Conservation (phyloP, 1,284 basidiomycete genomes). For the Butyriboletus appendiculatus region DNA sequence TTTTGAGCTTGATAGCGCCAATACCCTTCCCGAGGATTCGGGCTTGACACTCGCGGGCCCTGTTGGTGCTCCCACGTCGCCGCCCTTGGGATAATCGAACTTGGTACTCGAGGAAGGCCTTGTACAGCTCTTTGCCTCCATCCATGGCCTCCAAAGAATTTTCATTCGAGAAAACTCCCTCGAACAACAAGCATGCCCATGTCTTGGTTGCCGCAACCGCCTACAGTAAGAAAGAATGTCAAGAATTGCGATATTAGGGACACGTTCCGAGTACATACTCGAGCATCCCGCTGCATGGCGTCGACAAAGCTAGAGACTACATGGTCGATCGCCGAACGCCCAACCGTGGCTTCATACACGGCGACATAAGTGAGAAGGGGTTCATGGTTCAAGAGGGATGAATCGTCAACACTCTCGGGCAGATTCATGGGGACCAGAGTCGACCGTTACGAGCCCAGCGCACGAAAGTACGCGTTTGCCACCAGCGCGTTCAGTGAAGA, state of each 20-base stretch:
- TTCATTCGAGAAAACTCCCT: neutral
- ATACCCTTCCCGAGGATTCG: constrained; percentile 7
- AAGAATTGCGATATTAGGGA: neutral
- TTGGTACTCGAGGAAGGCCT: constrained; percentile 25
- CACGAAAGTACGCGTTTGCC: neutral
- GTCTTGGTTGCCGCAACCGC: constrained; percentile 10
- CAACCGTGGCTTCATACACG: neutral
- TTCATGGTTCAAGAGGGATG: constrained; percentile 24
- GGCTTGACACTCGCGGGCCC: neutral
- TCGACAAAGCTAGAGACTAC: constrained; percentile 10
- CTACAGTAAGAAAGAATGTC: constrained; percentile 9
- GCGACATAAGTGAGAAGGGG: constrained; percentile 15
- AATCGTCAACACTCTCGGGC: constrained; percentile 19
- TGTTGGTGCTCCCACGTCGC: neutral
- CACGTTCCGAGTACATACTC: constrained; percentile 16
- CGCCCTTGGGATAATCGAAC: neutral
- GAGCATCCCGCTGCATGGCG: constrained; percentile 12
- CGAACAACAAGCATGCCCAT: constrained; percentile 20
- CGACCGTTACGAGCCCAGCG: neutral
- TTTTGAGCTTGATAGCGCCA: constrained; percentile 4
- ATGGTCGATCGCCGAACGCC: neutral
- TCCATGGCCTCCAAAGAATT: constrained; percentile 13
- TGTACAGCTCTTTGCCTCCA: constrained; percentile 16
- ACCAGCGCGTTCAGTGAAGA: neutral
- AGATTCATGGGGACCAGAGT: constrained; percentile 19